Evolutionary conservation across 129 eudicot species (phyloP), one percentile per base, ranked within the genome.

Genomic region (Helichrysum umbraculigerum): DNA sequence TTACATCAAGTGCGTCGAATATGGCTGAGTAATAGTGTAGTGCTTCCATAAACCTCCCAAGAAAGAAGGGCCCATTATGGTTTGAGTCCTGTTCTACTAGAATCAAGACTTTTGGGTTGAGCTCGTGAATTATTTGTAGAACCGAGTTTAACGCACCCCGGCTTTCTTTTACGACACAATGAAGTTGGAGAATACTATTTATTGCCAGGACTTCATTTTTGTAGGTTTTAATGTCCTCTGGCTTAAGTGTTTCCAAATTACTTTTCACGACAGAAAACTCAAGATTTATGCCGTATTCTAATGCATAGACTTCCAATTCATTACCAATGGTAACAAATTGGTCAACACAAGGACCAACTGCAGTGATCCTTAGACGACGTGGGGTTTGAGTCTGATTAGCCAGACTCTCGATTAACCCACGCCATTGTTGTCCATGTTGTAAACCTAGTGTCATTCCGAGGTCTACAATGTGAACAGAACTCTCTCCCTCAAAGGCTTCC

Each of bases 401-500:
- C 7, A 88, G 69, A 82, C 84, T 83, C 12, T 82, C 72, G 6
- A 91, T 85, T 4, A 91, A 70, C 78, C 77, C 57, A 44, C 77
- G 90, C 95, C 97, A 91, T 47, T 91, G 97, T 28, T 83, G 78
- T 19, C 97, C 95, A 37, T 87, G 95, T 50, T 87, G 88, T 61
- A 91, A 74, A 77, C 91, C 97, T 5, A 86, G 88, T 35, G 87
- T 79, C 95, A 91, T 87, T 7, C 92, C 92, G 51, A 91, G 51
- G 79, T 91, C 97, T 51, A 91, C 92, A 76, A 91, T 86, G 63
- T 91, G 97, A 54, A 91, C 90, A 52, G 59, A 85, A 80, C 73
- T 91, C 90, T 88, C 97, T 88, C 90, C 92, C 95, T 91, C 95
- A 85, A 88, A 83, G 92, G 92, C 97, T 91, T 91, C 96, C 86